Evolutionary conservation across 108 stramenopile species (phyloP), one percentile per base, ranked within the genome.

Genomic region (Poteriospumella lacustris): DNA sequence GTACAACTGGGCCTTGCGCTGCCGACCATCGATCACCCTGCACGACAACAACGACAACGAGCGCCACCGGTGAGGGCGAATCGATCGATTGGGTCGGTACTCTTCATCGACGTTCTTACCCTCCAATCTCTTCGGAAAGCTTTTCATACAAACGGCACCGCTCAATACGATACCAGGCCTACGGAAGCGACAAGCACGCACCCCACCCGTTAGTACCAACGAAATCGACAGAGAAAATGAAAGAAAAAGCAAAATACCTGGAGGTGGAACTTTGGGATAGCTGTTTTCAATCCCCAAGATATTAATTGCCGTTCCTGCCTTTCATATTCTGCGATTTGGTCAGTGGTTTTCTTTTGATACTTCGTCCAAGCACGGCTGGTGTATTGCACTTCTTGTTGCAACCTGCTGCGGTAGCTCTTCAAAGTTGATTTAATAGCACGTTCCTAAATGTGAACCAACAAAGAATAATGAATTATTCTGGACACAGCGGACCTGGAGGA

Each of bases 141-240:
- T 64, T 5, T 5, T 33, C 31, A 34, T 31, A 34, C 9, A 64
- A 33, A 9, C 15, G 15, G 9, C 33, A 34, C 5, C 60, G 3
- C 28, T 5, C 31, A 34, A 64, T 34, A 64, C 60, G 60, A 64
- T 5, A 33, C 60, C 60, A 64, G 3, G 60, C 60, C 60, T 64
- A 64, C 28, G 15, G 36, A 64, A 64, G 3, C 31, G 33, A 64
- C 36, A 3, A 64, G 36, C 29, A 64, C n/a, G n/a, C n/a, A n/a
- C n/a, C n/a, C n/a, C n/a, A 64, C 28, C 15, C 24, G 15, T 56
- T 56, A 56, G 15, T 24, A 56, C 52, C 52, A 56, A 56, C 24
- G 24, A 56, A 56, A 56, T 19, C 52, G 24, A 56, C 52, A 19
- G 24, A 19, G 24, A 19, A 56, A 56, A 56, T 15, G 15, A 56